Evolutionary conservation across 2,329 filamentous ascomycete genomes (phyloP).

Genomic region (Aspergillus ustus): DNA sequence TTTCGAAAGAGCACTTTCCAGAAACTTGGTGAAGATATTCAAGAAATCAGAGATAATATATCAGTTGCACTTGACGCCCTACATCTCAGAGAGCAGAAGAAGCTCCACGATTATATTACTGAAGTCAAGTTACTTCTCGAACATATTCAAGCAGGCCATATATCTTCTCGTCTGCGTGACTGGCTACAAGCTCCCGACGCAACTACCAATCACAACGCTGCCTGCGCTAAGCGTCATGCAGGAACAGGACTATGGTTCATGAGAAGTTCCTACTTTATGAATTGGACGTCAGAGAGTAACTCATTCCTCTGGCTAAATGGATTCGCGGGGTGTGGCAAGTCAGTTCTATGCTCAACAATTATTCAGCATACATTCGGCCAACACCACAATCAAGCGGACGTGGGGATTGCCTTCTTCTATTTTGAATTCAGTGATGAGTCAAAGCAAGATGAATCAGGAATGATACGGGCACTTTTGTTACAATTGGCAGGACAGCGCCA

Average conservation of each 20-base stretch:
- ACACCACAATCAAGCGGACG: conserved; percentile 7
- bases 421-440: conserved; percentile 32
- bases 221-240: background rate
- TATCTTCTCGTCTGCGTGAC: background rate
- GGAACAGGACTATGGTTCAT: background rate
- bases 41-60: conserved; percentile 36
- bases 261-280: conserved; percentile 21
- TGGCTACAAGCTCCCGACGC: background rate
- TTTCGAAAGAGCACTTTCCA: conserved; percentile 44
- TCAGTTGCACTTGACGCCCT: conserved; percentile 38
- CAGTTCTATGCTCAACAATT: conserved; percentile 36
- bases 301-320: conserved; percentile 38
- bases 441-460: conserved; percentile 29
- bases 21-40: conserved; percentile 44
- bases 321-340: conserved; percentile 40
- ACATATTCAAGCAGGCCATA: background rate
- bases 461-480: conserved; percentile 33
- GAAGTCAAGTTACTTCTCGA: background rate
- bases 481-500: conserved; percentile 31
- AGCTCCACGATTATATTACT: background rate
- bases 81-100: conserved; percentile 25
- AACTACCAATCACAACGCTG: background rate
- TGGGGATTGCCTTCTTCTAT: conserved; percentile 18
- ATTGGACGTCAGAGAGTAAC: conserved; percentile 30
- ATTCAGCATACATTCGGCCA: conserved; percentile 30